Conservation (phyloP, 2,329 filamentous ascomycete species). For the Acephala macrosclerotiorum region DNA sequence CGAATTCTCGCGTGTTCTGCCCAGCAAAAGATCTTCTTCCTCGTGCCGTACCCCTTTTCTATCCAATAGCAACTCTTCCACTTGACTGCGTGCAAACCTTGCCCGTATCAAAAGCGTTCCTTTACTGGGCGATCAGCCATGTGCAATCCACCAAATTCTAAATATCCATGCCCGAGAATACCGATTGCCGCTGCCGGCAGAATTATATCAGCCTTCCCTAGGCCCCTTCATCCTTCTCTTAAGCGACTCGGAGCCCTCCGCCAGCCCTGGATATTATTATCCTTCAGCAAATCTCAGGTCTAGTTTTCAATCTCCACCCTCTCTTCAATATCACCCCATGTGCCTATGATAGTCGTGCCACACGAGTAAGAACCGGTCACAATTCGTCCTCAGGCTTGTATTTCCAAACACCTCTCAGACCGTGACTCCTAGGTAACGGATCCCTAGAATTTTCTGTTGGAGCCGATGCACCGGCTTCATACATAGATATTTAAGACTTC, state of each 20-base stretch:
- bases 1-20: constrained; percentile 28
- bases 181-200: neutral
- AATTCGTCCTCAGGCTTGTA: constrained; percentile 23
- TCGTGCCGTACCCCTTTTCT: constrained; percentile 17
- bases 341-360: constrained; percentile 33
- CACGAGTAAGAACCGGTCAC: constrained; percentile 35
- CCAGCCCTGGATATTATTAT: constrained; percentile 18
- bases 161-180: constrained; percentile 1
- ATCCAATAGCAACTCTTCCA: constrained; percentile 4
- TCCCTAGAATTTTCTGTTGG: constrained; percentile 21
- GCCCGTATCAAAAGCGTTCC: constrained; percentile 18
- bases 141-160: neutral
- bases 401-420: constrained; percentile 28
- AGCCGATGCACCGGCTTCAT: constrained; percentile 16
- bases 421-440: constrained; percentile 5
- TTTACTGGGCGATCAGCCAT: neutral
- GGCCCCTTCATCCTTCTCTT: neutral
- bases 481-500: constrained; percentile 26
- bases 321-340: constrained; percentile 33
- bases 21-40: constrained; percentile 3
- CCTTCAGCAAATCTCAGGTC: constrained; percentile 8
- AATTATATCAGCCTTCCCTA: neutral
- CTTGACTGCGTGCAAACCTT: neutral
- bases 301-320: constrained; percentile 19
- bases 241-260: constrained; percentile 28